These are phyloP conservation scores for Anisodus acutangulus DNA, from an alignment of 257 asterid species.

Conservation along the genomic window DNA sequence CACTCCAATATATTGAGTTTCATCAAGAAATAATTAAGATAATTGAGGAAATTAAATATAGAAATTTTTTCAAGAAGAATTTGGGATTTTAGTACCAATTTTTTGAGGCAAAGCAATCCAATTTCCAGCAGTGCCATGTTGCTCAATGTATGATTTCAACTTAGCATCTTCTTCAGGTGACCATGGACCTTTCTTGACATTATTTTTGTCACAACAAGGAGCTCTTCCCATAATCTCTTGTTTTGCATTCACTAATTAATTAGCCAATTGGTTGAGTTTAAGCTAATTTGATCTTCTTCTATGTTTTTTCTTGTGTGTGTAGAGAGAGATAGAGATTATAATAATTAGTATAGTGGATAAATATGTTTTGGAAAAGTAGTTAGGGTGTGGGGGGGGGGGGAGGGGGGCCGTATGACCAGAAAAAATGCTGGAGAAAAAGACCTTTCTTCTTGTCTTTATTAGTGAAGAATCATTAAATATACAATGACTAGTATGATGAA, in stretches of 20 bases:
- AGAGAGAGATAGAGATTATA: conserved; percentile 14
- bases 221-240: conserved; percentile 67
- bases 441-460: conserved; percentile 66
- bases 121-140: conserved; percentile 76
- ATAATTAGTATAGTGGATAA: conserved; percentile 43
- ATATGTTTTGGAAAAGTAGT: not conserved
- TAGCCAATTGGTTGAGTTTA: not conserved
- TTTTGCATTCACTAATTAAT: not conserved
- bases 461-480: conserved; percentile 45
- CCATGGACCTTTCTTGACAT: conserved; percentile 84
- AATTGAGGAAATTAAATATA: not conserved
- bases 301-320: not conserved
- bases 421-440: conserved; percentile 36
- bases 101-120: conserved; percentile 84
- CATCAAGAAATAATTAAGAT: not conserved
- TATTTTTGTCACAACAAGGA: conserved; percentile 82
- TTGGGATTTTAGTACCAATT: conserved; percentile 47
- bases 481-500: conserved; percentile 13
- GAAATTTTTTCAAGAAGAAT: not conserved
- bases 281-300: conserved; percentile 12
- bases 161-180: conserved; percentile 75
- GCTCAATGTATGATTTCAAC: conserved; percentile 66
- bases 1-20: not conserved
- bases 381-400: not conserved
- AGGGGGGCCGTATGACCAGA: conserved; percentile 30